Evolutionary conservation across 2,329 filamentous ascomycete genomes (phyloP).

Genomic region (Alternaria gansuensis): DNA sequence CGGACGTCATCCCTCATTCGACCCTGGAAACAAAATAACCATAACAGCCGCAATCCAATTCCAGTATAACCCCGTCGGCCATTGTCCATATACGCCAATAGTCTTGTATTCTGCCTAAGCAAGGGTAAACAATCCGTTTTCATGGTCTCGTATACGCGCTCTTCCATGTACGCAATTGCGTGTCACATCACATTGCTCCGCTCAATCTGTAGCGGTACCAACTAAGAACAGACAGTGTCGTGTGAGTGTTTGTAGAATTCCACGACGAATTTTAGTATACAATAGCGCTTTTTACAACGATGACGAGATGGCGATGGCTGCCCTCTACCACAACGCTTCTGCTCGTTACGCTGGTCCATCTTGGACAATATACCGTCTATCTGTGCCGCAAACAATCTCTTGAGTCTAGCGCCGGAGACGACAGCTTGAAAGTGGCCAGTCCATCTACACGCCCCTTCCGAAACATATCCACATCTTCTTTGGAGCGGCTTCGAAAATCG

Average conservation of each 20-base stretch:
- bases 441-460: background rate
- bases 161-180: conserved; percentile 22
- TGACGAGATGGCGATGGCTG: background rate
- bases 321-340: background rate
- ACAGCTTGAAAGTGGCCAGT: background rate
- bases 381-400: too few relatives aligned
- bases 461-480: background rate
- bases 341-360: background rate
- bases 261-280: background rate
- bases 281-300: background rate
- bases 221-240: background rate
- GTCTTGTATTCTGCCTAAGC: background rate
- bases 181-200: conserved; percentile 22
- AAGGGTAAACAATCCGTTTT: background rate
- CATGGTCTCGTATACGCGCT: conserved; percentile 11
- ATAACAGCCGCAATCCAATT: background rate
- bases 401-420: too few relatives aligned
- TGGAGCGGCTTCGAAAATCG: background rate
- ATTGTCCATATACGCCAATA: background rate
- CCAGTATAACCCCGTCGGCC: background rate
- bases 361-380: background rate
- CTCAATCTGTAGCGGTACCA: conserved; percentile 9
- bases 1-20: background rate
- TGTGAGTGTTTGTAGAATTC: background rate
- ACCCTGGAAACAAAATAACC: background rate